These are phyloP conservation scores for Poterioochromonas sp. DNA, from an alignment of 352 stramenopile genomes.

Conservation along the genomic window DNA sequence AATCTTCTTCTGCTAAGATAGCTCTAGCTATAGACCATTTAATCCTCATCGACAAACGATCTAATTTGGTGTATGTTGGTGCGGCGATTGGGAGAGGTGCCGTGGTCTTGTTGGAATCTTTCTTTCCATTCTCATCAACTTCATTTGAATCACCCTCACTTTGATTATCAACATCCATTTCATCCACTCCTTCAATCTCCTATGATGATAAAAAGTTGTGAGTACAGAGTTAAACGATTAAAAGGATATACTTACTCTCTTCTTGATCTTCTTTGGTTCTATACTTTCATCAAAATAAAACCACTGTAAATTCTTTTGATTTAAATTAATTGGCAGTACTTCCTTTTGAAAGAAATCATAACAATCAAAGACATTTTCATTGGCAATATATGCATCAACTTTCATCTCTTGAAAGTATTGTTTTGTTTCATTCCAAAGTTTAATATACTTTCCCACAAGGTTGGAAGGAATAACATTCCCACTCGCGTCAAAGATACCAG, in stretches of 20 bases:
- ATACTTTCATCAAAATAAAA: constrained; percentile 11
- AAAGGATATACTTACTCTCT: constrained; percentile 5
- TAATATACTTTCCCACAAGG: neutral
- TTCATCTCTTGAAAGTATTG: neutral
- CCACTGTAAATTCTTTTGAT: neutral
- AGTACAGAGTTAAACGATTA: no score
- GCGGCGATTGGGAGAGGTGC: no score
- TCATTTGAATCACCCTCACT: no score
- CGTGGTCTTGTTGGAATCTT: no score
- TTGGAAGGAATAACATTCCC: neutral
- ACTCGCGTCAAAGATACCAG: neutral
- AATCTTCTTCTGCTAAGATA: no score
- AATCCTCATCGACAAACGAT: no score
- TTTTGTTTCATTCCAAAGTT: neutral
- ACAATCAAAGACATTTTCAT: neutral
- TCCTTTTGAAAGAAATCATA: neutral
- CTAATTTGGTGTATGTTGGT: no score
- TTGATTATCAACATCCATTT: no score
- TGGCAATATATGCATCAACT: neutral
- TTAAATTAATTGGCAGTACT: neutral
- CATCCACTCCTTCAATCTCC: no score
- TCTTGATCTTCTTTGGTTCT: neutral
- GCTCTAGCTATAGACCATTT: no score
- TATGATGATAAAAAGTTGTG: no score
- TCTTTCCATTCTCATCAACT: no score